These are phyloP conservation scores for Durusdinium trenchii DNA, from an alignment of 73 alveolate genomes.

Conservation along the genomic window DNA sequence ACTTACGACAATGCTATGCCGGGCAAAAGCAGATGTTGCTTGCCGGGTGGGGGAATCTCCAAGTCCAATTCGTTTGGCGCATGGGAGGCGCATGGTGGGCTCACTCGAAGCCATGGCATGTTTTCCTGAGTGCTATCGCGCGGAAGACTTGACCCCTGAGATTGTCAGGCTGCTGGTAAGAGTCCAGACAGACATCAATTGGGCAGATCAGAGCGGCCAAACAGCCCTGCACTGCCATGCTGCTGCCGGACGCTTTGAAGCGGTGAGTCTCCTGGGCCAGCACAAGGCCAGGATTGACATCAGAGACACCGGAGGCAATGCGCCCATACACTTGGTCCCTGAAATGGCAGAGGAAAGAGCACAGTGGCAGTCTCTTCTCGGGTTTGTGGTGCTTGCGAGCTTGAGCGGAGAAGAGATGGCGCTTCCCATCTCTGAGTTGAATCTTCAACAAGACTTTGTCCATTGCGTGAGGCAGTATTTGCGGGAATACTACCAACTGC, in stretches of 20 bases:
- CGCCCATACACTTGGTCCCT: background rate
- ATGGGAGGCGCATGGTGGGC: background rate
- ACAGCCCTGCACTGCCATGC: constrained; percentile 18
- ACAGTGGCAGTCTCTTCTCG: background rate
- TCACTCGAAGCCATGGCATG: background rate
- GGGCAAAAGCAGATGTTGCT: background rate
- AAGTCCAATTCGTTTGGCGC: background rate
- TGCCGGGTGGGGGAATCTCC: background rate
- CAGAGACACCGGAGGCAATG: background rate
- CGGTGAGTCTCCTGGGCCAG: background rate
- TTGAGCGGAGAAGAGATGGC: background rate
- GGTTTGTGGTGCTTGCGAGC: background rate
- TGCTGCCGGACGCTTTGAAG: background rate
- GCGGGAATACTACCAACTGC: no score
- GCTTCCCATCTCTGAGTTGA: background rate
- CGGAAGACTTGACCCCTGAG: background rate
- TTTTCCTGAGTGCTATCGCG: background rate
- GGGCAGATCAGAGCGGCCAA: background rate
- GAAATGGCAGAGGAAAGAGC: background rate
- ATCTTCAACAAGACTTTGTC: background rate
- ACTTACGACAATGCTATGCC: background rate
- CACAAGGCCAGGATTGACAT: background rate
- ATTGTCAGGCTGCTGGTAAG: background rate
- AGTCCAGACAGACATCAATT: constrained; percentile 21
- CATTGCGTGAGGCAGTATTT: background rate